Evolutionary conservation across 2,329 filamentous ascomycete genomes (phyloP).

Genomic region (Sporothrix phasma): DNA sequence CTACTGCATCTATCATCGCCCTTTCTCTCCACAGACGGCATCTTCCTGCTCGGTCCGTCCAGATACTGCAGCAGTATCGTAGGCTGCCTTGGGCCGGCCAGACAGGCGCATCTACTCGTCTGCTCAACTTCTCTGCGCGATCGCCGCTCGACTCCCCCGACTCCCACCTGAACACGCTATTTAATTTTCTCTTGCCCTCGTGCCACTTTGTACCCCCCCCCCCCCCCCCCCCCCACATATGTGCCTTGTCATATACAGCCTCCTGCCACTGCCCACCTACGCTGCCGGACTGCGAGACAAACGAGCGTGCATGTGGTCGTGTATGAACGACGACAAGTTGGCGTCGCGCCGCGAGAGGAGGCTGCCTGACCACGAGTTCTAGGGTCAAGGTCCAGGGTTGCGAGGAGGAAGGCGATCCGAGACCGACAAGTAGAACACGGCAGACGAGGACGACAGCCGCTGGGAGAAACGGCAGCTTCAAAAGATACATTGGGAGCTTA

Average conservation of each 20-base stretch:
- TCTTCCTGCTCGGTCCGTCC: slow-evolving; percentile 28
- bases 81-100: neutral
- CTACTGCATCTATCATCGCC: neutral
- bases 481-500: neutral
- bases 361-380: neutral
- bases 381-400: neutral
- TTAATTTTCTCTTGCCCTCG: neutral
- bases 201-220: neutral
- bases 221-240: neutral
- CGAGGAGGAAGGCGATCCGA: neutral
- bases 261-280: slow-evolving; percentile 15
- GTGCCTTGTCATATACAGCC: slow-evolving; percentile 10
- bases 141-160: neutral
- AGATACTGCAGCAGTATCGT: slow-evolving; percentile 26
- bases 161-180: neutral
- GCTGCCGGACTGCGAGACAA: slow-evolving; percentile 23
- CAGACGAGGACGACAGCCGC: neutral
- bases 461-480: neutral
- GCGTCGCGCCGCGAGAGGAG: neutral
- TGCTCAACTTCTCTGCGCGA: neutral
- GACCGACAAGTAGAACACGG: neutral
- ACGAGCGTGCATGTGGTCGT: slow-evolving; percentile 26
- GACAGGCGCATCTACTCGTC: neutral
- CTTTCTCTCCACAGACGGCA: slow-evolving; percentile 21
- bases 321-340: slow-evolving; percentile 20